Conservation (phyloP, 306 rosid genomes). For the Quercus dentata region DNA sequence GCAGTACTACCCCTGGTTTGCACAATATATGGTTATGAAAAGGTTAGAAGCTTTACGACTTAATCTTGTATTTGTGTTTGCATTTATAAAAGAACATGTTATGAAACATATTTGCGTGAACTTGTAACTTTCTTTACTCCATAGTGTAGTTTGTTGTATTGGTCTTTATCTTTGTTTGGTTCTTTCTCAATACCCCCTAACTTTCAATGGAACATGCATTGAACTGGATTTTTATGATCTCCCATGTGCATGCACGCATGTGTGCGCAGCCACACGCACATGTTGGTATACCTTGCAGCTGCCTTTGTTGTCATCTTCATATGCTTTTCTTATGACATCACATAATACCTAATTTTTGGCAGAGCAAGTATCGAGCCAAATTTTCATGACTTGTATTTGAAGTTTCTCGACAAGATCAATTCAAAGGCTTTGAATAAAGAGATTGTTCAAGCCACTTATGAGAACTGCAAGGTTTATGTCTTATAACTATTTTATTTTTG, state of each 20-base stretch:
- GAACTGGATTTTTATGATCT: background rate
- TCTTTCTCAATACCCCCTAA: background rate
- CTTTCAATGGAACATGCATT: background rate
- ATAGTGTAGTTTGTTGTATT: background rate
- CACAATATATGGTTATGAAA: conserved; percentile 98
- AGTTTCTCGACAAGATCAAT: conserved; percentile 82
- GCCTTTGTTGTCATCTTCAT: background rate
- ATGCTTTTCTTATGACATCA: background rate
- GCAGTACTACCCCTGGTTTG: conserved; percentile 94
- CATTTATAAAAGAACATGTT: background rate
- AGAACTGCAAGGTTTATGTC: conserved; percentile 89
- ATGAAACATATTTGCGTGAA: background rate
- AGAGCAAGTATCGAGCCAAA: conserved; percentile 99
- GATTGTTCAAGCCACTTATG: conserved; percentile 86
- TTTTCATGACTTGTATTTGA: conserved; percentile 93
- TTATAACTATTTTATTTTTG: background rate
- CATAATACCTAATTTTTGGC: conserved; percentile 15
- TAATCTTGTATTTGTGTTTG: background rate
- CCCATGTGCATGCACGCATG: background rate
- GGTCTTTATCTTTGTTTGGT: background rate
- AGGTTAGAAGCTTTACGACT: conserved; percentile 44
- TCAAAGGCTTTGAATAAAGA: conserved; percentile 79
- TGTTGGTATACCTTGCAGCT: background rate
- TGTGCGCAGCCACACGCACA: background rate
- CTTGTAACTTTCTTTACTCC: background rate